Evolutionary conservation across 2,329 filamentous ascomycete genomes (phyloP).

Genomic region (Colletotrichum incanum): DNA sequence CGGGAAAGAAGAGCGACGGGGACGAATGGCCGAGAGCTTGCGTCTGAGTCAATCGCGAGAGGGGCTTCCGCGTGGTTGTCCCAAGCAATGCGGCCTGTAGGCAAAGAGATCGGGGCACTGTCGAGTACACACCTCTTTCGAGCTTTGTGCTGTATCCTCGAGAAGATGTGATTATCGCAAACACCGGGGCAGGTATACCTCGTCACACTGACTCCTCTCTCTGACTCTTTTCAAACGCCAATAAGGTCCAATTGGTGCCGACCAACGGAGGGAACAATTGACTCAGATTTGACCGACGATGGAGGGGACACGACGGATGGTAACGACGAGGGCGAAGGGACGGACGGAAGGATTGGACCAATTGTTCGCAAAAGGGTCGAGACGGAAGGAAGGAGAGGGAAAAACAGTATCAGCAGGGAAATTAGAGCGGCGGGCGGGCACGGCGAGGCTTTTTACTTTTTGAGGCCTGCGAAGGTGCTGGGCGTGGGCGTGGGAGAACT

Average conservation of each 20-base stretch:
- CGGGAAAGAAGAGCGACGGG: background rate
- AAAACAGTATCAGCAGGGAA: background rate
- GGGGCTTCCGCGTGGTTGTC: slow-evolving; percentile 16
- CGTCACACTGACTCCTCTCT: slow-evolving; percentile 14
- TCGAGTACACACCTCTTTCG: slow-evolving; percentile 28
- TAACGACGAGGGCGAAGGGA: background rate
- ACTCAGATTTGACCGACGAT: slow-evolving; percentile 14
- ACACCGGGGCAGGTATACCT: slow-evolving; percentile 10
- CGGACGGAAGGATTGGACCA: slow-evolving; percentile 10
- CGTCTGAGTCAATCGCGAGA: slow-evolving; percentile 7
- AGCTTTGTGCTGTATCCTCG: background rate
- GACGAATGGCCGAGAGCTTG: background rate
- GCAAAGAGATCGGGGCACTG: background rate
- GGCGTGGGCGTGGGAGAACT: slow-evolving; percentile 26
- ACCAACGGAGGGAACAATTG: slow-evolving; percentile 27
- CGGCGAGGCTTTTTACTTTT: slow-evolving; percentile 43
- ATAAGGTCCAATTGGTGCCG: slow-evolving; percentile 18
- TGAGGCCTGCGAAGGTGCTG: slow-evolving; percentile 40
- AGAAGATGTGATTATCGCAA: background rate
- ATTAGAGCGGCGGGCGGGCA: background rate
- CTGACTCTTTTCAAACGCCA: slow-evolving; percentile 2
- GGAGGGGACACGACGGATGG: background rate
- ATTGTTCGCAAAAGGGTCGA: slow-evolving; percentile 11
- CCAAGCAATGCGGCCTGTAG: background rate
- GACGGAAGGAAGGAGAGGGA: slow-evolving; percentile 15